Evolutionary conservation across 352 stramenopile species (phyloP).

Genomic region (Phytopythium mirpurense): DNA sequence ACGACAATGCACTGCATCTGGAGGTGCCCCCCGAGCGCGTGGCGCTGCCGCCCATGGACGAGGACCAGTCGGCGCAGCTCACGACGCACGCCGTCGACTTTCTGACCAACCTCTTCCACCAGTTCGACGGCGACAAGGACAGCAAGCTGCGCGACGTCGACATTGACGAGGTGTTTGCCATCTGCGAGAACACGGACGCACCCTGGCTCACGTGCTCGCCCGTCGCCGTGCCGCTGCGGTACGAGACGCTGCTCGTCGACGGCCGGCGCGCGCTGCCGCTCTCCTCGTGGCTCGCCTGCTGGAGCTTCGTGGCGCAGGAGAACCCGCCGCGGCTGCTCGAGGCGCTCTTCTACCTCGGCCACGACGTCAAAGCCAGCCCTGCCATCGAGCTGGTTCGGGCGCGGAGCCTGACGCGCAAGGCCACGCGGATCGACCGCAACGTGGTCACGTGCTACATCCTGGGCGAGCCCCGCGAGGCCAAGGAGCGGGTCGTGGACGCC

Average conservation of each 20-base stretch:
- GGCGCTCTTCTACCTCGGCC: conserved; percentile 80
- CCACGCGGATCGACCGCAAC: conserved; percentile 55
- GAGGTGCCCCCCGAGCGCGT: conserved; percentile 69
- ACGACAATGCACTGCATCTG: conserved; percentile 77
- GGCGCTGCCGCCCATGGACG: conserved; percentile 43
- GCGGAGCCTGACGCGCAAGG: conserved; percentile 50
- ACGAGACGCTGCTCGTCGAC: conserved; percentile 46
- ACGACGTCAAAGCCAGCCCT: conserved; percentile 61
- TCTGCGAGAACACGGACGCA: conserved; percentile 62
- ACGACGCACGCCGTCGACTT: conserved; percentile 66
- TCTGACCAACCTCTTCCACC: conserved; percentile 64
- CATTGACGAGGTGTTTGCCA: conserved; percentile 77
- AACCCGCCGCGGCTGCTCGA: conserved; percentile 72
- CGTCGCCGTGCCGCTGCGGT: conserved; percentile 49
- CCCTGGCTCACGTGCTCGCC: conserved; percentile 67
- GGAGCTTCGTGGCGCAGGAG: conserved; percentile 69
- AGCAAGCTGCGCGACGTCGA: conserved; percentile 62
- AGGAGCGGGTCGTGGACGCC: conserved; percentile 45
- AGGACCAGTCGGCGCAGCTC: conserved; percentile 75
- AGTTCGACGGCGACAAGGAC: conserved; percentile 85
- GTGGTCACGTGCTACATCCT: conserved; percentile 73
- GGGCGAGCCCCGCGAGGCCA: conserved; percentile 33
- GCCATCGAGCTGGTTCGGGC: conserved; percentile 66
- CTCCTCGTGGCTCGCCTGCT: conserved; percentile 61
- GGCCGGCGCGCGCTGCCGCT: conserved; percentile 48